phyloP scores from a whole-genome alignment of 2,329 filamentous ascomycete species.

The Penicillium brevicompactum region DNA sequence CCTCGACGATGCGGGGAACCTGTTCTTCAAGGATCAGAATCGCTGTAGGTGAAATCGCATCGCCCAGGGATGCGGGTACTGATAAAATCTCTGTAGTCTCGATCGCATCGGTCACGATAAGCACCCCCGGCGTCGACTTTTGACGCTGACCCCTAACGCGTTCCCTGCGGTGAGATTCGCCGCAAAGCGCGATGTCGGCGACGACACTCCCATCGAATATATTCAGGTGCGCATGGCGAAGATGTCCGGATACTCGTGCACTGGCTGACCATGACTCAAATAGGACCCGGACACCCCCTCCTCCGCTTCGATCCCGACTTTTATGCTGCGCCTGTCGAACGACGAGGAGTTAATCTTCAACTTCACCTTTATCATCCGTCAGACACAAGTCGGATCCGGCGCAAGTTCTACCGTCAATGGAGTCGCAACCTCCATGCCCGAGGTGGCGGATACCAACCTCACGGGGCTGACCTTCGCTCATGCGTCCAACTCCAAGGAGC shows the following conservation, averaged over 20 bases:
- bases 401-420: conserved; percentile 55
- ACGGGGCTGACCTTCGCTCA: conserved; percentile 91
- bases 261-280: conserved; percentile 9
- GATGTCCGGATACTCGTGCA: conserved; percentile 4
- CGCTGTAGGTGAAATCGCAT: conserved; percentile 63
- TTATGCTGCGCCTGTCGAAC: conserved; percentile 83
- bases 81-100: conserved; percentile 63
- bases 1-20: conserved; percentile 73
- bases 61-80: conserved; percentile 8
- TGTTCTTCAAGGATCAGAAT: conserved; percentile 89
- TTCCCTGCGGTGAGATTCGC: conserved; percentile 80
- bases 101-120: conserved; percentile 79
- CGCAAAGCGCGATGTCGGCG: conserved; percentile 71
- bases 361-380: conserved; percentile 82
- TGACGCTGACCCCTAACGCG: conserved; percentile 80
- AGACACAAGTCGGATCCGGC: conserved; percentile 50
- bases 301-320: conserved; percentile 58
- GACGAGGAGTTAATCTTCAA: conserved; percentile 92
- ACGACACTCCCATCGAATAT: conserved; percentile 80
- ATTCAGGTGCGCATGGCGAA: conserved; percentile 68
- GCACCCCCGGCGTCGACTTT: conserved; percentile 75
- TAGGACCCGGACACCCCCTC: conserved; percentile 74
- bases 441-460: conserved; percentile 70
- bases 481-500: conserved; percentile 79
- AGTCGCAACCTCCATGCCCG: conserved; percentile 53